phyloP scores from a whole-genome alignment of 768 basidiomycete species.

The Macrocybe gigantea region DNA sequence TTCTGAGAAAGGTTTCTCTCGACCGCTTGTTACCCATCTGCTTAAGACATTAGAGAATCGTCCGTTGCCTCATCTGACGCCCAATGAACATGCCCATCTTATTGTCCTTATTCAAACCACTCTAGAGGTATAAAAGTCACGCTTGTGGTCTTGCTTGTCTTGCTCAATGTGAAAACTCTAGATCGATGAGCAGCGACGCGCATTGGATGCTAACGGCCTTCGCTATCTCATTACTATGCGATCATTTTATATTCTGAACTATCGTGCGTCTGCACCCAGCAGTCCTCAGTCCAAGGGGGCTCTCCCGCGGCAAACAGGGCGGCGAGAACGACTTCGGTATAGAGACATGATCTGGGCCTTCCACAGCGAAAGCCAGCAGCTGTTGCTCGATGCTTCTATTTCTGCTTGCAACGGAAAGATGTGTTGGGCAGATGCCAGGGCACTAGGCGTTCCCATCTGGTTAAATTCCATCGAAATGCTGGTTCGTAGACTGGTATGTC shows the following conservation, averaged over 20 bases:
- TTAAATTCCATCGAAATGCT: slow-evolving; percentile 70
- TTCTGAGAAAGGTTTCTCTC: slow-evolving; percentile 45
- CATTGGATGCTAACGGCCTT: slow-evolving; percentile 87
- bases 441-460: slow-evolving; percentile 87
- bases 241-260: slow-evolving; percentile 83
- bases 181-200: slow-evolving; percentile 88
- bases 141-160: background rate
- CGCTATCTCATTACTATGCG: slow-evolving; percentile 92
- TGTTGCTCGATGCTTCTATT: slow-evolving; percentile 67
- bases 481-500: slow-evolving; percentile 39
- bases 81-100: slow-evolving; percentile 79
- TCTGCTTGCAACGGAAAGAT: slow-evolving; percentile 79
- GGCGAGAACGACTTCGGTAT: slow-evolving; percentile 77
- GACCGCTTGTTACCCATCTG: slow-evolving; percentile 51
- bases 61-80: slow-evolving; percentile 65
- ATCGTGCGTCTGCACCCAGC: slow-evolving; percentile 45
- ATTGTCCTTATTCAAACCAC: slow-evolving; percentile 83
- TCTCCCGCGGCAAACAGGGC: slow-evolving; percentile 42
- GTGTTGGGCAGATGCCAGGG: slow-evolving; percentile 84
- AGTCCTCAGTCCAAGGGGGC: slow-evolving; percentile 38
- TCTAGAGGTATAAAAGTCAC: slow-evolving; percentile 50
- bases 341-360: slow-evolving; percentile 98
- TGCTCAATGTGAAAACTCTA: slow-evolving; percentile 21
- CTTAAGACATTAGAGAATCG: slow-evolving; percentile 57
- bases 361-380: slow-evolving; percentile 89